Evolutionary conservation across 2,329 filamentous ascomycete genomes (phyloP).

Genomic region (Escovopsis weberi): DNA sequence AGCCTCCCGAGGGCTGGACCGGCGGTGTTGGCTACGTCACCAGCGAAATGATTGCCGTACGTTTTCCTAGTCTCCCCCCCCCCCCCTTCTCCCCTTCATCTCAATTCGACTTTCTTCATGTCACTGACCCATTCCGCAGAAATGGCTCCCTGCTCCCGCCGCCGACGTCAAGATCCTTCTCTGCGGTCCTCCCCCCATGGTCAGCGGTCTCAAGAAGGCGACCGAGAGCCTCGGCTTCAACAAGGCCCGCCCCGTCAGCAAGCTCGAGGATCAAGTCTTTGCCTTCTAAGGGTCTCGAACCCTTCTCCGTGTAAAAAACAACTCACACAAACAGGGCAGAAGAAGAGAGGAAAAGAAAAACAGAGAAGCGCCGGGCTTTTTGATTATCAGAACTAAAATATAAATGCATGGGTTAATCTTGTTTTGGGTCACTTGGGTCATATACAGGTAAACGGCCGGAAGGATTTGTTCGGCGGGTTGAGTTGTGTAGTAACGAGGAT

Average conservation of each 20-base stretch:
- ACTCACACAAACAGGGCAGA: no score
- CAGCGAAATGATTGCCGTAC: constrained; percentile 81
- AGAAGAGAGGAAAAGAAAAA: not conserved
- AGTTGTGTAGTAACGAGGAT: not conserved
- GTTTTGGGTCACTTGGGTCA: not conserved
- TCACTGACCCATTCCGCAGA: constrained; percentile 29
- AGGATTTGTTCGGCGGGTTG: not conserved
- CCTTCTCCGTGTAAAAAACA: not conserved
- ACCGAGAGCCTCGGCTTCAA: constrained; percentile 78
- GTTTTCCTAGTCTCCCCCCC: constrained; percentile 10
- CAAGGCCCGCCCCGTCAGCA: constrained; percentile 90
- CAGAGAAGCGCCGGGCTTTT: not conserved
- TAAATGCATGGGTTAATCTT: not conserved
- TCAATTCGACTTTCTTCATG: not conserved
- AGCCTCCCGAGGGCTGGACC: constrained; percentile 80
- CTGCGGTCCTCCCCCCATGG: constrained; percentile 93
- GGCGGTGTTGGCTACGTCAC: constrained; percentile 94
- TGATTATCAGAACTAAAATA: no score
- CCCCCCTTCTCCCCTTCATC: not conserved
- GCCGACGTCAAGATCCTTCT: constrained; percentile 84
- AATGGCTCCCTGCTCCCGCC: constrained; percentile 69
- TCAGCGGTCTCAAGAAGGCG: constrained; percentile 92
- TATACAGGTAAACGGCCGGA: no score
- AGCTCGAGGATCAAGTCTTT: constrained; percentile 96
- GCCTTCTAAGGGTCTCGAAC: constrained; percentile 47